phyloP scores from a whole-genome alignment of 139 green algal genomes.

The Chlorella ohadii region DNA sequence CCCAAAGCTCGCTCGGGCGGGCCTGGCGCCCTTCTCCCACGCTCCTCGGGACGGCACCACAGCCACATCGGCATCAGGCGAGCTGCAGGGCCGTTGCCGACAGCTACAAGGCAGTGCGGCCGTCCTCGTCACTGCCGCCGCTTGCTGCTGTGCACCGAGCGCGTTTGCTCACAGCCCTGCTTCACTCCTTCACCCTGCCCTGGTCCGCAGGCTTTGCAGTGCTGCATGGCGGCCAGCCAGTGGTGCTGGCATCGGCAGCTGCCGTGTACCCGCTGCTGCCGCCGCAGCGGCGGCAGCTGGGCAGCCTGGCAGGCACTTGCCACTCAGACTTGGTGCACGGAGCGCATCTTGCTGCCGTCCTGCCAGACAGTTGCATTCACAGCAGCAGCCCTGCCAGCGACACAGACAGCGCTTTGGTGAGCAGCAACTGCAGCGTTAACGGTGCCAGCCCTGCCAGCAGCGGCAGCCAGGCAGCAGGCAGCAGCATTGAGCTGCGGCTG shows the following conservation, averaged over 20 bases:
- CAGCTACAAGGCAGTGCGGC: background rate
- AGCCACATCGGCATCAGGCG: slow-evolving; percentile 42
- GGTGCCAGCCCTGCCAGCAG: too few relatives aligned
- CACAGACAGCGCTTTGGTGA: too few relatives aligned
- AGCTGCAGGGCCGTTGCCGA: background rate
- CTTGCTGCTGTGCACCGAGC: background rate
- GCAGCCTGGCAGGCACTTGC: background rate
- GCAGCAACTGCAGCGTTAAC: background rate
- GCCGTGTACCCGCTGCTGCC: slow-evolving; percentile 3
- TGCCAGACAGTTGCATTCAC: background rate
- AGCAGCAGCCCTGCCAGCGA: background rate
- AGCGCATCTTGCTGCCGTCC: background rate
- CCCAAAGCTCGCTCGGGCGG: slow-evolving; percentile 42
- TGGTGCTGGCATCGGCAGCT: slow-evolving; percentile 4
- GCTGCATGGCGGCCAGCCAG: background rate
- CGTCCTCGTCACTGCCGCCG: background rate
- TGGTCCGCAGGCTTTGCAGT: slow-evolving; percentile 26
- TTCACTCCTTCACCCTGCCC: background rate
- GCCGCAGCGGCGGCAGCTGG: background rate
- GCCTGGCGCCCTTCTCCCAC: slow-evolving; percentile 38
- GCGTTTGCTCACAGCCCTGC: background rate
- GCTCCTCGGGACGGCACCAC: slow-evolving; percentile 32
- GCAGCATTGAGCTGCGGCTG: background rate
- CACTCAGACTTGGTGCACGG: slow-evolving; percentile 15
- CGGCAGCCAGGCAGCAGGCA: background rate